Conservation (phyloP, 1,139 yeast genomes). For the Pichia sp. region DNA sequence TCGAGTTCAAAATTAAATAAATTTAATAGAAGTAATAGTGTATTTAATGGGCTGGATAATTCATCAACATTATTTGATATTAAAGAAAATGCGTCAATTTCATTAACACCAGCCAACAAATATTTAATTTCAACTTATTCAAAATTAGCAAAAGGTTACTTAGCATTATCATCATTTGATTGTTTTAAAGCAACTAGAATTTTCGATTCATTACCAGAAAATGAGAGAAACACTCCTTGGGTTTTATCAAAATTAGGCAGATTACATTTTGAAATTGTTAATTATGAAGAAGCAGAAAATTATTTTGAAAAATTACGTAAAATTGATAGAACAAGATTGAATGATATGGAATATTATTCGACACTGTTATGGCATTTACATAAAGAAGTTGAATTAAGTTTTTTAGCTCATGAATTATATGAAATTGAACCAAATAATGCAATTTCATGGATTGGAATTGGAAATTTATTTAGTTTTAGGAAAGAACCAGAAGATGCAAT, state of each 20-base stretch:
- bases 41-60: slow-evolving; percentile 4
- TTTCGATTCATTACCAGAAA: slow-evolving; percentile 55
- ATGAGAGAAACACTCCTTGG: slow-evolving; percentile 77
- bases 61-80: slow-evolving; percentile 2
- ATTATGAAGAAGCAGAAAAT: slow-evolving; percentile 69
- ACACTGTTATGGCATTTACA: slow-evolving; percentile 92
- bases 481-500: slow-evolving; percentile 90
- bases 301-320: slow-evolving; percentile 59
- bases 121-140: slow-evolving; percentile 49
- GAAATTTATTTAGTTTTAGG: slow-evolving; percentile 78
- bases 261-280: slow-evolving; percentile 79
- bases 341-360: slow-evolving; percentile 88
- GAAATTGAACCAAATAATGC: slow-evolving; percentile 56
- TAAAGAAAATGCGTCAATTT: slow-evolving; percentile 1
- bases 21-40: not conserved
- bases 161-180: slow-evolving; percentile 63
- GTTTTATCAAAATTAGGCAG: slow-evolving; percentile 75
- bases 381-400: slow-evolving; percentile 73
- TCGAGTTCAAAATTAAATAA: not conserved
- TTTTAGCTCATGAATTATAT: slow-evolving; percentile 73
- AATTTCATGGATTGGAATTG: slow-evolving; percentile 89
- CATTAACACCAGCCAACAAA: slow-evolving; percentile 15
- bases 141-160: slow-evolving; percentile 58
- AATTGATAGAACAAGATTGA: slow-evolving; percentile 71
- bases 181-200: slow-evolving; percentile 75